Conservation (phyloP, 2,329 filamentous ascomycete genomes). For the Thielaviopsis populi region DNA sequence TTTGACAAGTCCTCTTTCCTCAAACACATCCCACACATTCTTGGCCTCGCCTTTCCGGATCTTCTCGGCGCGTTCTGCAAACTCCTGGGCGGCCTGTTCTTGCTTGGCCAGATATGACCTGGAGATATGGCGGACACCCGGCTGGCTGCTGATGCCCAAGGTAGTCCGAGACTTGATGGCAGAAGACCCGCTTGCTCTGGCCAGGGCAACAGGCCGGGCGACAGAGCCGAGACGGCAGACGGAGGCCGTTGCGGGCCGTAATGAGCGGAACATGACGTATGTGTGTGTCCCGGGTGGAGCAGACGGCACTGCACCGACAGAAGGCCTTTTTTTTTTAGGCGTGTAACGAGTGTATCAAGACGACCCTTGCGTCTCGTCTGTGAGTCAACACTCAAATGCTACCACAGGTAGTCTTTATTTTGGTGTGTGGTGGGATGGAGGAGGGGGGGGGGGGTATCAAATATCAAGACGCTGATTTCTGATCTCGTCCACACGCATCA, state of each 20-base stretch:
- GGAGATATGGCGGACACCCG: slow-evolving; percentile 26
- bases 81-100: slow-evolving; percentile 29
- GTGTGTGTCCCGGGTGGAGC: background rate
- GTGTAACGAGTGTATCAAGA: background rate
- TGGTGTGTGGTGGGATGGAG: background rate
- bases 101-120: slow-evolving; percentile 32
- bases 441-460: background rate
- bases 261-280: slow-evolving; percentile 12
- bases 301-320: background rate
- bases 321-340: background rate
- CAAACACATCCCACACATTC: slow-evolving; percentile 48
- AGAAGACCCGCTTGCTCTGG: background rate
- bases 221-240: slow-evolving; percentile 5
- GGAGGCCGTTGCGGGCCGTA: slow-evolving; percentile 4
- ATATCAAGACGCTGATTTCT: background rate
- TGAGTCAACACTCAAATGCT: background rate
- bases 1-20: slow-evolving; percentile 60
- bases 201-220: background rate
- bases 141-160: background rate
- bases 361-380: background rate
- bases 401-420: background rate
- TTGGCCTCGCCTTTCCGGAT: slow-evolving; percentile 36
- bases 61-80: slow-evolving; percentile 32
- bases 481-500: background rate
- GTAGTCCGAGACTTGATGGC: background rate